These are phyloP conservation scores for Tetrapyrgos nigripes DNA, from an alignment of 1,284 basidiomycete species.

Conservation along the genomic window DNA sequence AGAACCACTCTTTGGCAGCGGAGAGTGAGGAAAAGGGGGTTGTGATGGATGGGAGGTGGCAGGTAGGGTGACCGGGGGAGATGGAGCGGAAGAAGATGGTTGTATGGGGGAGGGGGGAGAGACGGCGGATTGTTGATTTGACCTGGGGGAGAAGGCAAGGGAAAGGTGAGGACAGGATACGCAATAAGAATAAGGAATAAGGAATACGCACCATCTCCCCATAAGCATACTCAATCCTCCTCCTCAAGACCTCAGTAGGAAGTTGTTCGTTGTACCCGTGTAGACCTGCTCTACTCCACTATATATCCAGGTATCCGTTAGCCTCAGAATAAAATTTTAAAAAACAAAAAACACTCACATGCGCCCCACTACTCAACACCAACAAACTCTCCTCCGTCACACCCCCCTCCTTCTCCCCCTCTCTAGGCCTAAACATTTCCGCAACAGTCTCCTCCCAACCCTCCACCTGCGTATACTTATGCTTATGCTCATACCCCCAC, in stretches of 20 bases:
- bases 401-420: not conserved
- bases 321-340: not conserved
- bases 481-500: constrained; percentile 27
- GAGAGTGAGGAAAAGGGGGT: constrained; percentile 26
- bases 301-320: not conserved
- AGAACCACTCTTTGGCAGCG: constrained; percentile 17
- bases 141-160: too few relatives aligned
- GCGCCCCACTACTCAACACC: constrained; percentile 33
- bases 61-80: constrained; percentile 33
- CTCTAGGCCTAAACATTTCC: too few relatives aligned
- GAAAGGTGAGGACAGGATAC: too few relatives aligned
- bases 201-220: not conserved
- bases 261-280: constrained; percentile 25
- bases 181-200: too few relatives aligned
- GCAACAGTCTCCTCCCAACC: constrained; percentile 30
- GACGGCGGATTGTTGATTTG: constrained; percentile 22
- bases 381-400: constrained; percentile 30
- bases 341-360: constrained; percentile 21
- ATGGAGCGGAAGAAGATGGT: constrained; percentile 36
- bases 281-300: constrained; percentile 34
- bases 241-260: constrained; percentile 26
- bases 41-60: constrained; percentile 22
- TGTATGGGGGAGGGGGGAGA: constrained; percentile 26
- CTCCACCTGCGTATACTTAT: constrained; percentile 29
- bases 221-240: not conserved